Base-by-base conservation (phyloP, 140 eudicot species). In the Flaveria floridana region DNA sequence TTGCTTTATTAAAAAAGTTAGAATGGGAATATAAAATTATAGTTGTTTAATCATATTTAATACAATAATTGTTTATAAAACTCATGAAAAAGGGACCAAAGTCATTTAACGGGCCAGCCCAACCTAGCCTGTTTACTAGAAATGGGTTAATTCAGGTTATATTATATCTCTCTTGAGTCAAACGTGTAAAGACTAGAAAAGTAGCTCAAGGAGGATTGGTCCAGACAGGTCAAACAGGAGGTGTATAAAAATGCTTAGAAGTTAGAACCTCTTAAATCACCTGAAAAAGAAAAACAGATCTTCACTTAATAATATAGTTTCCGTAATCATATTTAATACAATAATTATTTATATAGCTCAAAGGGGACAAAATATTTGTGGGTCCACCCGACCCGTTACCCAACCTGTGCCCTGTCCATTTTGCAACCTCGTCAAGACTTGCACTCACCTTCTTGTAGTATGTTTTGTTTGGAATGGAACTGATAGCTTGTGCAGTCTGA, bases 391-490 rank as follows among this genome's bases (percentile, higher is more conserved):
- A 34, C 41, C 41, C 41, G 41, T 34, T 34, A 34, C 1, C 65
- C n/a, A 23, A 10, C 37, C n/a, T 58, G n/a, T 9, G 19, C 23
- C 39, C 14, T 9, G 2, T 34, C 59, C 13, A 69, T 23, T 69
- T 21, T 48, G 61, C 61, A 44, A 48, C 56, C 64, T 7, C 26
- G 59, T 15, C 15, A 74, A 34, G 47, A 55, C 41, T 23, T 52
- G 79, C 28, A 71, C 79, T 63, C 57, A 84, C 96, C 91, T 85
- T 87, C 61, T 73, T 85, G 85, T 80, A 55, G 77, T 90, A 87
- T 66, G 88, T 76, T 44, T 78, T 53, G 64, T 90, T 90, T 47
- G 96, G 96, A 71, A 90, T 65, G 62, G 88, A 80, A 76, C 84
- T 82, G 18, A 86, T 77, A 46, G 84, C 83, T 72, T 87, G 86